Conservation (phyloP, 2,329 filamentous ascomycete species). For the Aureobasidium namibiae region DNA sequence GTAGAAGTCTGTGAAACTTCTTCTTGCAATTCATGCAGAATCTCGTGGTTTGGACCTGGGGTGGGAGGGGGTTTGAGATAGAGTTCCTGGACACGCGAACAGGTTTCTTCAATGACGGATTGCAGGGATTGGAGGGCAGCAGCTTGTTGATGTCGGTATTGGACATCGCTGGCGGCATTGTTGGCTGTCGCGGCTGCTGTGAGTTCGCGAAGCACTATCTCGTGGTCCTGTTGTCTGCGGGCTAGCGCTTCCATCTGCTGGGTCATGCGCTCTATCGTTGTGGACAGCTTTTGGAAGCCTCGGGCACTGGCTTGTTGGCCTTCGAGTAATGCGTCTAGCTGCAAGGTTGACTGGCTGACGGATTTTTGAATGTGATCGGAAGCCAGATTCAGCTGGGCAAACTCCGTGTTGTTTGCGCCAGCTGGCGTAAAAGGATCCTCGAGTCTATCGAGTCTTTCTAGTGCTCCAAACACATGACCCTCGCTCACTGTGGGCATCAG, state of each 20-base stretch:
- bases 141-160: constrained; percentile 10
- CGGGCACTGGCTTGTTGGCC: constrained; percentile 14
- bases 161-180: constrained; percentile 4
- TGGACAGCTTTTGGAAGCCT: constrained; percentile 14
- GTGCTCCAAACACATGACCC: not conserved
- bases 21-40: not conserved
- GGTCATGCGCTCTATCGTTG: constrained; percentile 14
- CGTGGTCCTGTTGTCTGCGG: constrained; percentile 3
- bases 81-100: constrained; percentile 1
- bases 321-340: constrained; percentile 15
- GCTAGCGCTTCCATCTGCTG: constrained; percentile 2
- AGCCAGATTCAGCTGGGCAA: constrained; percentile 14
- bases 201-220: constrained; percentile 3
- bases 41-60: constrained; percentile 3
- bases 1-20: not conserved
- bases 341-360: constrained; percentile 6
- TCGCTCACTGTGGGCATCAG: constrained; percentile 14
- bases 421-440: constrained; percentile 15
- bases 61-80: constrained; percentile 2
- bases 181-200: not conserved
- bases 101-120: constrained; percentile 2
- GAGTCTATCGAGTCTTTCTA: not conserved
- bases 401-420: not conserved
- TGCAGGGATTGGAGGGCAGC: constrained; percentile 1
- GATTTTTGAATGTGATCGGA: constrained; percentile 12